A percentile compares a stretch with the other conserved stretches of the same genome.
These are phyloP conservation scores for Nepenthes gracilis DNA, from an alignment of 148 eudicot genomes.

Conservation along the genomic window DNA sequence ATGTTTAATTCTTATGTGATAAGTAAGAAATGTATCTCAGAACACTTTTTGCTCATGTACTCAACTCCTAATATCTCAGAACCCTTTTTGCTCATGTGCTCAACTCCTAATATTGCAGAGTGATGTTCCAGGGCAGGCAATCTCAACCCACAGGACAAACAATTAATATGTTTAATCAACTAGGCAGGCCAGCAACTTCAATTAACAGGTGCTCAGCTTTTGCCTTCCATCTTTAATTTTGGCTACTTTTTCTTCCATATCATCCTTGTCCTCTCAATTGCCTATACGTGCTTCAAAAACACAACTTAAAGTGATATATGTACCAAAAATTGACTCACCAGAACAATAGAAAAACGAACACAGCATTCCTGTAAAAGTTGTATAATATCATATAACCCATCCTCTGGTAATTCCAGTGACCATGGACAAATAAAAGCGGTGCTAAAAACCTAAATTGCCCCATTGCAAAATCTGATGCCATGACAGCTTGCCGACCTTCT, in stretches of 20 bases:
- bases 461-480: conserved; percentile 99
- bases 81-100: too few relatives aligned
- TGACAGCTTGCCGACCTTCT: conserved; percentile 99
- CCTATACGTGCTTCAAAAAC: not conserved
- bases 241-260: not conserved
- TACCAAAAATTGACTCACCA: conserved; percentile 46
- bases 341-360: conserved; percentile 75
- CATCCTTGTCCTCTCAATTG: too few relatives aligned
- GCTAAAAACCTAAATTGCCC: conserved; percentile 95
- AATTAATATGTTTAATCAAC: too few relatives aligned
- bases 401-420: conserved; percentile 99
- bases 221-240: not conserved
- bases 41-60: too few relatives aligned
- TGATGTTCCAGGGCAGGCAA: too few relatives aligned
- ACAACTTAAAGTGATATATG: not conserved
- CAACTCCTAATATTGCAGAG: too few relatives aligned
- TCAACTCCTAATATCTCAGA: too few relatives aligned
- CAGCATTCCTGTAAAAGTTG: conserved; percentile 93
- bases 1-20: too few relatives aligned
- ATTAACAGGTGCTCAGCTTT: too few relatives aligned
- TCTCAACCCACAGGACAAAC: too few relatives aligned
- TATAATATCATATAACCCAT: conserved; percentile 95
- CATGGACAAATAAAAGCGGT: conserved; percentile 86
- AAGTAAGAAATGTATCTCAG: too few relatives aligned
- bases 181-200: too few relatives aligned